Base-by-base conservation (phyloP, 768 basidiomycete genomes). In the Leucogyrophana mollusca region DNA sequence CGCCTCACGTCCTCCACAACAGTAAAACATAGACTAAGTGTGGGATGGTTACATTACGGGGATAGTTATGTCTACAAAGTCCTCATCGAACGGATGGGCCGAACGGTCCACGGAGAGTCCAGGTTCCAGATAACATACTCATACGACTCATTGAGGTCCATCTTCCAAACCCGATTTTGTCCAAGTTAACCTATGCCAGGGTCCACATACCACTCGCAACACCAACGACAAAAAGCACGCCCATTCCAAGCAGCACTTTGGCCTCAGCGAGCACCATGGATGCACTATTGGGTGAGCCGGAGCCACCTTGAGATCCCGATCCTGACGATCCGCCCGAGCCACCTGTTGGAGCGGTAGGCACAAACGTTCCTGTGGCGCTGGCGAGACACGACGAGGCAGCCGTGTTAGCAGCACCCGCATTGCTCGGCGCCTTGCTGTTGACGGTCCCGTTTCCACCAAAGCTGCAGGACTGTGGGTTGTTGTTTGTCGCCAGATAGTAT, bases 401-500 rank as follows among this genome's bases (percentile, higher is more conserved):
- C 30, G 80, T 66, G 46, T 70, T 70, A 34, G 80, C 79, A 22
- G 73, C 73, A 9, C 74, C 67, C 13, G 67, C 68, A 38, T 64
- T 59, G 6, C 84, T 60, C 23, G 85, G 74, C 13, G 80, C 79
- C 3, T 58, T 60, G 13, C 70, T 9, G 56, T 89, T 88, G 52
- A 90, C 72, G 13, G 89, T 90, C 4, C 83, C 93, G 59, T 96
- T 96, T 7, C 93, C 91, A 43, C 66, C 65, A 61, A 96, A 95
- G 70, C 77, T 79, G 68, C 93, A 95, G 7, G 88, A 73, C 42
- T 77, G 70, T 14, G 69, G 58, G 44, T 82, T 68, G 51, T 78
- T 76, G 62, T 77, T 77, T 45, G 78, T 78, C 23, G 72, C 62
- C 57, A 87, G 80, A 59, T 85, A 94, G 63, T 78, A 92, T 48